Base-by-base conservation (phyloP, 495 filamentous ascomycete species). In the Thozetella sp. region DNA sequence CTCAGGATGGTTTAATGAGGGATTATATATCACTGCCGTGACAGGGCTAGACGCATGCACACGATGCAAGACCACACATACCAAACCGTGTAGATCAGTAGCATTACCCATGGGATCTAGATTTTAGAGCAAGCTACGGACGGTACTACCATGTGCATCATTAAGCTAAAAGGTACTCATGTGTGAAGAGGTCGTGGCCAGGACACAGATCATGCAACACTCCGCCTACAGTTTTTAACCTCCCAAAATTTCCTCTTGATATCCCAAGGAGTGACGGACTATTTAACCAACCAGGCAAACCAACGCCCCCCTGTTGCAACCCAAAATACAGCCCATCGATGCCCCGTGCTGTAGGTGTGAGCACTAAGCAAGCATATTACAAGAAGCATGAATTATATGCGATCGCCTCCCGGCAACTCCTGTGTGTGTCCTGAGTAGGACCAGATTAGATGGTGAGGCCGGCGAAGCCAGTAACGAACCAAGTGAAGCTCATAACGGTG, bases 401-500 rank as follows among this genome's bases (percentile, higher is more conserved):
- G n/a, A n/a, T n/a, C n/a, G n/a, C n/a, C n/a, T n/a, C n/a, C n/a
- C n/a, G n/a, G n/a, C n/a, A n/a, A n/a, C n/a, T n/a, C n/a, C n/a
- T n/a, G n/a, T n/a, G n/a, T n/a, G n/a, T n/a, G n/a, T n/a, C n/a
- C n/a, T n/a, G n/a, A n/a, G n/a, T n/a, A n/a, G n/a, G n/a, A n/a
- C n/a, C n/a, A n/a, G n/a, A 53, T 56, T 22, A 60, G 40, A 67
- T 48, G 88, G 80, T 52, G 88, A 69, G 56, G 58, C 73, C 25
- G 84, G 43, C 90, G 55, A 88, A 79, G 12, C 83, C 90, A 45
- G 83, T 83, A 46, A 92, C 88, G 64, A 97, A 97, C 90, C 92
- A 97, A 53, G 90, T 90, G 70, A 97, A 96, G 50, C 91, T 92
- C 25, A 90, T 61, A 13, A 97, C 76, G 9, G 93, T 97, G 50